Evolutionary conservation across 371 early-diverging fungal species (phyloP), one percentile per base, ranked within the genome.

Genomic region (Phascolomyces articulosus): DNA sequence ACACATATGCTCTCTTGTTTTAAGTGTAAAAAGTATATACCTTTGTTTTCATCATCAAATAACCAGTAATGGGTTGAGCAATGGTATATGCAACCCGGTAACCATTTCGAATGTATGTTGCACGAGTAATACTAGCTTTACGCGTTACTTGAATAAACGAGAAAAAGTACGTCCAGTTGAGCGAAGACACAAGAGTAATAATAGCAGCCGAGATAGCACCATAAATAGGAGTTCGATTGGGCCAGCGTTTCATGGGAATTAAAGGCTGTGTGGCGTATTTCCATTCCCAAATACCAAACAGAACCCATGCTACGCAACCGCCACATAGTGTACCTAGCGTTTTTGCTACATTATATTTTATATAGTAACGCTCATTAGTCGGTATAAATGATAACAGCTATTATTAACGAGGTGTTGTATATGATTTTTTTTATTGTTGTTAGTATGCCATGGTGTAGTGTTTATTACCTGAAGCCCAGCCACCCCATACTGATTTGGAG

Each of bases 91-190:
- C 67, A 15, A 74, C 75, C 49, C 72, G 60, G 44, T 78, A 81
- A 28, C 81, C 73, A 53, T 72, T 67, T 15, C 74, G 74, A 31
- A 81, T 62, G 54, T 72, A 74, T 8, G 67, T 63, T 15, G 85
- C 75, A 9, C 38, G 18, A 10, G 60, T 55, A 23, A 62, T 55
- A n/a, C 62, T 58, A 9, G 71, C 58, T 55, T 72, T 49, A 20
- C 85, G 81, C 9, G 85, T 71, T 26, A 85, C 67, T 62, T 77
- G 71, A 15, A 85, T 64, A 58, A 81, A 85, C 8, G 69, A 55
- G 18, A 70, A 70, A 24, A 75, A 78, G 60, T 79, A 83, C 2
- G 61, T 56, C 78, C 70, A 72, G 48, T 84, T 84, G 41, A 72
- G 70, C 6, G 76, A 53, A 40, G 73, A 69, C 49, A 81, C 77